Conservation (phyloP, 1,284 basidiomycete species). For the Amylostereum areolatum region DNA sequence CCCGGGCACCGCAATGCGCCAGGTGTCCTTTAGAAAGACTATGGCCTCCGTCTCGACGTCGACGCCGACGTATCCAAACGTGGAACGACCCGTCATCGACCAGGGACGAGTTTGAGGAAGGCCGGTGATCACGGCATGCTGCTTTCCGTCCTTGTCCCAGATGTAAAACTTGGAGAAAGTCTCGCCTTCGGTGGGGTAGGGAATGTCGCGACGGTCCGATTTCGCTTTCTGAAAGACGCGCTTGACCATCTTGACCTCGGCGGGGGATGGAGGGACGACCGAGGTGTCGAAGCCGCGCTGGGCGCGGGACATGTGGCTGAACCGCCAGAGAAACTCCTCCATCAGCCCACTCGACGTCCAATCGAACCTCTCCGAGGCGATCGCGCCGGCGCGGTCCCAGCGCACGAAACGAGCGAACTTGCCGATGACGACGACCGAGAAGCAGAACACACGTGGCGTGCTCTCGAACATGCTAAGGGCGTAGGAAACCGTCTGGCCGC, state of each 20-base stretch:
- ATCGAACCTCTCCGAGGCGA: background rate
- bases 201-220: background rate
- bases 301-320: background rate
- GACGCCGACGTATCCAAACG: background rate
- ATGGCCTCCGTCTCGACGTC: background rate
- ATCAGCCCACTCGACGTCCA: background rate
- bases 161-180: background rate
- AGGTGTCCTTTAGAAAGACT: background rate
- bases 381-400: background rate
- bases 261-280: background rate
- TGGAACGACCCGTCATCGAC: background rate
- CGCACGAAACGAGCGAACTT: background rate
- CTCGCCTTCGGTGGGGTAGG: too few species aligned
- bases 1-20: background rate
- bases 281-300: conserved; percentile 1
- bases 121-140: background rate
- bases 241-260: background rate
- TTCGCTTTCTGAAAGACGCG: background rate
- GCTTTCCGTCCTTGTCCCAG: background rate
- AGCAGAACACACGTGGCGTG: background rate
- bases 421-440: background rate
- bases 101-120: background rate
- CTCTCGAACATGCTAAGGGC: background rate
- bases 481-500: background rate
- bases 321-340: background rate